These are phyloP conservation scores for Microthlaspi erraticum DNA, from an alignment of 345 rosid species.

Conservation along the genomic window DNA sequence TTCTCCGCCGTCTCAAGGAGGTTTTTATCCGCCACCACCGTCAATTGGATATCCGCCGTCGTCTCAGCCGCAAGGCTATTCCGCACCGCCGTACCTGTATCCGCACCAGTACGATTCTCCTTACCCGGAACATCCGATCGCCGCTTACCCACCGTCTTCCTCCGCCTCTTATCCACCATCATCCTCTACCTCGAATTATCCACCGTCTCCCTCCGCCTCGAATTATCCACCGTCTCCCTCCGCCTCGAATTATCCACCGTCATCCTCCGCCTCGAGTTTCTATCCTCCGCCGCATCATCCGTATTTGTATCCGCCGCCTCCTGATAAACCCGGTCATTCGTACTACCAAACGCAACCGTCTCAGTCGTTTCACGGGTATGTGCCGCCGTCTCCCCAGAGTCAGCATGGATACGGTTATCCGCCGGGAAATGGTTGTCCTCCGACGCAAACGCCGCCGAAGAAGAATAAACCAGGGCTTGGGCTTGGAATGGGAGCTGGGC, in stretches of 20 bases:
- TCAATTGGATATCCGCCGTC: constrained; percentile 36
- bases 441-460: constrained; percentile 47
- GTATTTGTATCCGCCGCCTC: constrained; percentile 25
- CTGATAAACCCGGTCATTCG: constrained; percentile 26
- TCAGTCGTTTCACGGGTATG: constrained; percentile 37
- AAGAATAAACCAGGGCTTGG: constrained; percentile 54
- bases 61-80: constrained; percentile 42
- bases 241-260: too few relatives aligned
- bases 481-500: constrained; percentile 72
- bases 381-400: background rate
- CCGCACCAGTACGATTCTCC: constrained; percentile 30
- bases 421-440: constrained; percentile 49
- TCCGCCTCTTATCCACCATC: constrained; percentile 21
- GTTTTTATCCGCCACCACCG: constrained; percentile 37
- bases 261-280: background rate
- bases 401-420: constrained; percentile 41
- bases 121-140: constrained; percentile 25
- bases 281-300: constrained; percentile 22
- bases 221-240: too few relatives aligned
- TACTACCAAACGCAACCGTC: constrained; percentile 37
- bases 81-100: constrained; percentile 14
- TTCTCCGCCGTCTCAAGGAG: constrained; percentile 20
- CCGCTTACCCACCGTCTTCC: constrained; percentile 26
- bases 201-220: too few relatives aligned
- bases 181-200: background rate